Percentiles rank a stretch among this genome's conserved stretches.
Conservation (phyloP, 2,329 filamentous ascomycete species). For the Talaromyces marneffei region DNA sequence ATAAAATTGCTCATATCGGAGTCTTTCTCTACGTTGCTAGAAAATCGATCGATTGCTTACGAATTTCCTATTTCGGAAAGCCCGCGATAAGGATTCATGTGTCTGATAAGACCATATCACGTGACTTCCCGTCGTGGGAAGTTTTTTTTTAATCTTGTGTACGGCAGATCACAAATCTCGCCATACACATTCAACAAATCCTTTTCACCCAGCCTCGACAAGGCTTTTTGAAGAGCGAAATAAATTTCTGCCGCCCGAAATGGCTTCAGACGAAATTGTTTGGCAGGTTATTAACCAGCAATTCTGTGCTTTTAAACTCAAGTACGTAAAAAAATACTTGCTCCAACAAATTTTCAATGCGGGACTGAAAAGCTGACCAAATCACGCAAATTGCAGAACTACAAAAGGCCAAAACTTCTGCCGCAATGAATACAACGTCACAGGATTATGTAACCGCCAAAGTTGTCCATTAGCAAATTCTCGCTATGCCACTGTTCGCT, state of each 20-base stretch:
- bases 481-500: constrained; percentile 84
- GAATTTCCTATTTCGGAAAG: constrained; percentile 9
- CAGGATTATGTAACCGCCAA: constrained; percentile 76
- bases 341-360: constrained; percentile 10
- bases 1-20: not conserved
- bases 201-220: constrained; percentile 13
- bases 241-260: not conserved
- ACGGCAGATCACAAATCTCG: not conserved
- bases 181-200: not conserved
- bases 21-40: not conserved
- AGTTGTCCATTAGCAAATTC: constrained; percentile 87
- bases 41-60: not conserved
- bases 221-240: constrained; percentile 14
- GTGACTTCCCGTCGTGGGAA: constrained; percentile 11
- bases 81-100: not conserved
- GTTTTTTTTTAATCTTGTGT: constrained; percentile 12
- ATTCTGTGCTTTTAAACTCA: constrained; percentile 92
- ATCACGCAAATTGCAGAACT: constrained; percentile 53
- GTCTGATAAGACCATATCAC: constrained; percentile 18
- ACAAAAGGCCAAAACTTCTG: constrained; percentile 90
- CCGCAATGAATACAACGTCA: constrained; percentile 88
- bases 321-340: constrained; percentile 51
- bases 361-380: constrained; percentile 13
- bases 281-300: constrained; percentile 97
- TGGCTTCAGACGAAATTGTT: constrained; percentile 83